Evolutionary conservation across 2,329 filamentous ascomycete species (phyloP).

Genomic region (Colletotrichum orbiculare): DNA sequence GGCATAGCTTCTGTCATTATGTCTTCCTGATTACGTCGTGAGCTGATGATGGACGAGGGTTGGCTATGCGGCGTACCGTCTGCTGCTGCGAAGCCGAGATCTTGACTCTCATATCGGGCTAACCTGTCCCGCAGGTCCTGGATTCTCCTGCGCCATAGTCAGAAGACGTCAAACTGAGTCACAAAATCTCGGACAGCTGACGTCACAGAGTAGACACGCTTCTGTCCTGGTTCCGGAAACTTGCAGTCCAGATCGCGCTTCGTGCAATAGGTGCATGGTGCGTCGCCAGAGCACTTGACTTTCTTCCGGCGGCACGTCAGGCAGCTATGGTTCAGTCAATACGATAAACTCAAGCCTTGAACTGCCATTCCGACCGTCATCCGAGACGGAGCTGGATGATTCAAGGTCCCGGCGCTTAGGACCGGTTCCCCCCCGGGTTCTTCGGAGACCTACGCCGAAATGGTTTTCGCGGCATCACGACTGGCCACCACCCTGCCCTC

Average conservation of each 20-base stretch:
- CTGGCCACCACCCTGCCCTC: slow-evolving; percentile 6
- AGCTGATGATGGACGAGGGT: too few species aligned
- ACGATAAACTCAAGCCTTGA: background rate
- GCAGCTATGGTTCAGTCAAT: slow-evolving; percentile 18
- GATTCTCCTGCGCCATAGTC: slow-evolving; percentile 21
- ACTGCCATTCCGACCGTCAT: too few species aligned
- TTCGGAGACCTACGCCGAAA: slow-evolving; percentile 34
- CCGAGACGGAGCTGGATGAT: too few species aligned
- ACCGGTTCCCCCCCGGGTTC: background rate
- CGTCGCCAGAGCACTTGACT: slow-evolving; percentile 35
- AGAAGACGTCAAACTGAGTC: background rate
- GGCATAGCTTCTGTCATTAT: background rate
- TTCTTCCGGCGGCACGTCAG: slow-evolving; percentile 34
- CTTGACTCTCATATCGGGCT: slow-evolving; percentile 36
- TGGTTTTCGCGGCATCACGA: slow-evolving; percentile 26
- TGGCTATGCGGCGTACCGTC: background rate
- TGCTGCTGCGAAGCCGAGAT: background rate
- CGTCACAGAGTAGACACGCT: slow-evolving; percentile 35
- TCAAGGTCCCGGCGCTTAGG: background rate
- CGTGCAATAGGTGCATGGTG: slow-evolving; percentile 34
- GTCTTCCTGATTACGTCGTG: background rate
- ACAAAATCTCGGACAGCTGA: background rate
- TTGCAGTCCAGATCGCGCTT: slow-evolving; percentile 23
- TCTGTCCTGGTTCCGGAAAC: slow-evolving; percentile 31
- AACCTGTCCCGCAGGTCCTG: slow-evolving; percentile 37